Percentiles rank a stretch among this genome's conserved stretches.
Evolutionary conservation across 2,329 filamentous ascomycete species (phyloP).

Genomic region (Davidsoniella virescens): DNA sequence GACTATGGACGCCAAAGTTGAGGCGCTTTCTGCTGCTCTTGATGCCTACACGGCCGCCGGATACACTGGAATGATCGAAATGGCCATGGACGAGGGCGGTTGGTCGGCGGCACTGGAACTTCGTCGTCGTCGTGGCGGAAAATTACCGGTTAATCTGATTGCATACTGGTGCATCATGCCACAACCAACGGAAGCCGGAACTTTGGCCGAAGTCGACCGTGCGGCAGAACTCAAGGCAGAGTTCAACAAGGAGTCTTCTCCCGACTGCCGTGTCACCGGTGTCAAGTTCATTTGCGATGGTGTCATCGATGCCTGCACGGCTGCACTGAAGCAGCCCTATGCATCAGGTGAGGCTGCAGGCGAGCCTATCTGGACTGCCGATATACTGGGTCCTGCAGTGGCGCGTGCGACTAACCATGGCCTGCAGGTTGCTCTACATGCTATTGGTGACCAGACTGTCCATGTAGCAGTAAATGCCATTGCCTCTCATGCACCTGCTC

Average conservation of each 20-base stretch:
- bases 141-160: constrained; percentile 29
- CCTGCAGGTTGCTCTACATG: constrained; percentile 47
- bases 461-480: constrained; percentile 41
- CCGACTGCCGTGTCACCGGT: constrained; percentile 34
- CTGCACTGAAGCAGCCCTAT: constrained; percentile 43
- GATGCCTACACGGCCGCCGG: constrained; percentile 33
- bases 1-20: constrained; percentile 30
- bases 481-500: constrained; percentile 25
- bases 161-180: constrained; percentile 43
- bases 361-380: constrained; percentile 37
- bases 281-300: constrained; percentile 52
- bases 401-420: constrained; percentile 34
- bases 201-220: constrained; percentile 31
- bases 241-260: constrained; percentile 22
- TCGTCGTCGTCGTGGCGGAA: constrained; percentile 20
- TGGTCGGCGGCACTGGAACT: constrained; percentile 36
- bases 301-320: constrained; percentile 49
- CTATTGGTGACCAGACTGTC: constrained; percentile 46
- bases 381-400: constrained; percentile 37
- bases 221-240: constrained; percentile 28
- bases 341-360: constrained; percentile 27
- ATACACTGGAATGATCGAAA: constrained; percentile 40
- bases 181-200: constrained; percentile 24
- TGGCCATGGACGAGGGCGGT: constrained; percentile 44
- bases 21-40: constrained; percentile 32